These are phyloP conservation scores for Aphanomyces astaci DNA, from an alignment of 352 stramenopile species.

Conservation along the genomic window DNA sequence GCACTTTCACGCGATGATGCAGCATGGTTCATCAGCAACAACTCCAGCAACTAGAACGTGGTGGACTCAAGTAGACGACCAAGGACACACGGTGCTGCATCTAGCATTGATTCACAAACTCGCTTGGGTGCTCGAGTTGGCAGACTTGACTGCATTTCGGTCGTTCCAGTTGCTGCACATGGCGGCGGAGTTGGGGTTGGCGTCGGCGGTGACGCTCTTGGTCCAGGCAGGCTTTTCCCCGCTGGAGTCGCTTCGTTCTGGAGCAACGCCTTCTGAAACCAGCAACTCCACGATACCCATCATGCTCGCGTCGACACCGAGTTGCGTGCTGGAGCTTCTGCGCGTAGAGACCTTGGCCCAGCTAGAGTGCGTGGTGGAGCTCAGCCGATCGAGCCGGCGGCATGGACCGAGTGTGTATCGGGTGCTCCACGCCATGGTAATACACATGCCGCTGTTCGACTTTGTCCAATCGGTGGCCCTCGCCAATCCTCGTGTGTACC, in stretches of 20 bases:
- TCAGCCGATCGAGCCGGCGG: background rate
- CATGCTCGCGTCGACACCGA: background rate
- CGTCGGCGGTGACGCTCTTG: background rate
- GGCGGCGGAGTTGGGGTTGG: background rate
- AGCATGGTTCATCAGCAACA: too few relatives aligned
- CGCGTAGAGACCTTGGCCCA: background rate
- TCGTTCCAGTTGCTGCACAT: background rate
- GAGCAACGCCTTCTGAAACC: too few relatives aligned
- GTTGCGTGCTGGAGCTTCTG: background rate
- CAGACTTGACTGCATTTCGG: background rate
- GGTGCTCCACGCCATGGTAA: conserved; percentile 2
- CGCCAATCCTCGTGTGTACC: background rate
- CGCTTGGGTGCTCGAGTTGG: background rate
- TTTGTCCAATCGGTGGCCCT: background rate
- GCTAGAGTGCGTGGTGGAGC: background rate
- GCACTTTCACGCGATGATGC: background rate
- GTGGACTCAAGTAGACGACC: background rate
- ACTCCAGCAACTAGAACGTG: background rate
- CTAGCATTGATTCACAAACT: background rate
- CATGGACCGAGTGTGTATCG: background rate
- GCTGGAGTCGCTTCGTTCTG: too few relatives aligned
- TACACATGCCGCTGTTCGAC: background rate
- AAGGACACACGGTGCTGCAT: background rate
- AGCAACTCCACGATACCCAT: conserved; percentile 7
- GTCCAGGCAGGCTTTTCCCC: background rate